phyloP scores from a whole-genome alignment of 768 basidiomycete species.

The Gloeophyllum trabeum region DNA sequence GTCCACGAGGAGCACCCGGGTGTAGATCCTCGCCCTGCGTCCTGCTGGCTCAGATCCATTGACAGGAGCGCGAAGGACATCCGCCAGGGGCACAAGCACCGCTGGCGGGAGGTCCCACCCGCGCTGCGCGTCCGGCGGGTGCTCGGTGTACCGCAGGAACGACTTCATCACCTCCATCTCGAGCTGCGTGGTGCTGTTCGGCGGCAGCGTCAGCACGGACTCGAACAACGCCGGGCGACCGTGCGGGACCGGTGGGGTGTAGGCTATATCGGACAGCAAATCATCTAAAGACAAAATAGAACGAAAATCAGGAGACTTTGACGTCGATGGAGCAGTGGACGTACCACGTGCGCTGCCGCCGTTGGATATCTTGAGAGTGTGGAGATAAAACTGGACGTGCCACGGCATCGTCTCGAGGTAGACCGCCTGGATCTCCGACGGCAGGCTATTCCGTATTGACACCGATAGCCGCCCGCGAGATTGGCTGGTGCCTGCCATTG shows the following conservation, averaged over 20 bases:
- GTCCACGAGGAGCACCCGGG: slow-evolving; percentile 72
- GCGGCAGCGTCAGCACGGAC: slow-evolving; percentile 56
- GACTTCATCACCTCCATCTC: slow-evolving; percentile 70
- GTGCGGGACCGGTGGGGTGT: slow-evolving; percentile 57
- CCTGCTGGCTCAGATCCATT: slow-evolving; percentile 3
- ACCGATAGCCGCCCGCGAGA: slow-evolving; percentile 65
- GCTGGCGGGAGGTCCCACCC: slow-evolving; percentile 92
- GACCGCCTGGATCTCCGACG: slow-evolving; percentile 31
- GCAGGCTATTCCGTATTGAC: slow-evolving; percentile 48
- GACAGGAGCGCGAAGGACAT: background rate
- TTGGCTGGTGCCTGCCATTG: slow-evolving; percentile 65
- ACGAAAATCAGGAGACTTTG: slow-evolving; percentile 1
- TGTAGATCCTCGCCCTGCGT: slow-evolving; percentile 47
- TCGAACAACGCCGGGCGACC: slow-evolving; percentile 73
- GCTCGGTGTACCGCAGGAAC: slow-evolving; percentile 89
- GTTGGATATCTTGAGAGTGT: slow-evolving; percentile 51
- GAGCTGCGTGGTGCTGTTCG: slow-evolving; percentile 50
- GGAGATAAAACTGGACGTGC: slow-evolving; percentile 81
- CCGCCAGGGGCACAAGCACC: slow-evolving; percentile 41
- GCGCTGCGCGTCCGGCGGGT: slow-evolving; percentile 89
- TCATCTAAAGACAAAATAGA: slow-evolving; percentile 29
- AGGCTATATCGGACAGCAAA: slow-evolving; percentile 53
- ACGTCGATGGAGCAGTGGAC: slow-evolving; percentile 9
- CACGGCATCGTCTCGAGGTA: slow-evolving; percentile 94
- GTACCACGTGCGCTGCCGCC: slow-evolving; percentile 35